phyloP scores from a whole-genome alignment of 2,329 filamentous ascomycete genomes.

The Curvularia eragrostidis region DNA sequence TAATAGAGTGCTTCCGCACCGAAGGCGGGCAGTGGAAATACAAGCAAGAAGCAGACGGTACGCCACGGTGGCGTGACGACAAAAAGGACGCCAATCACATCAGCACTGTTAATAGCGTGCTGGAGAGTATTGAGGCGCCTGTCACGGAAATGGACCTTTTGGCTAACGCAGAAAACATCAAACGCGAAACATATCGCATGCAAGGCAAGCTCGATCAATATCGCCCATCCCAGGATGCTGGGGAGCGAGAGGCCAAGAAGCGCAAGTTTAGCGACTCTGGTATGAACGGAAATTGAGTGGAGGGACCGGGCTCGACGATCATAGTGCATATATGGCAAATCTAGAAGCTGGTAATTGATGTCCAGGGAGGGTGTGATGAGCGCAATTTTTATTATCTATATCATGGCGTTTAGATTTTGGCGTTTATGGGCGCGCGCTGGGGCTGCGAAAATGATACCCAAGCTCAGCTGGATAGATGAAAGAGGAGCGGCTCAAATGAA shows the following conservation, averaged over 20 bases:
- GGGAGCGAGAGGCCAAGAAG: constrained; percentile 42
- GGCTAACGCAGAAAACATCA: constrained; percentile 71
- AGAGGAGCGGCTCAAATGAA: background rate
- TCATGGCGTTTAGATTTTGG: background rate
- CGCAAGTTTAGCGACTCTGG: constrained; percentile 35
- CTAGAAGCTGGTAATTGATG: background rate
- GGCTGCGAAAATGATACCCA: constrained; percentile 2
- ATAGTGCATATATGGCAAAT: background rate
- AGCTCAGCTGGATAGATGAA: background rate
- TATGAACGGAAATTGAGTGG: constrained; percentile 8
- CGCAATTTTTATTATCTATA: background rate
- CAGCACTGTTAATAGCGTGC: constrained; percentile 80
- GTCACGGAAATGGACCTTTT: constrained; percentile 85
- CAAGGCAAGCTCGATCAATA: constrained; percentile 52
- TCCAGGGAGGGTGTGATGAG: background rate
- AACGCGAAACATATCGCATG: constrained; percentile 76
- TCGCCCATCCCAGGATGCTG: constrained; percentile 23
- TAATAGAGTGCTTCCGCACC: constrained; percentile 91
- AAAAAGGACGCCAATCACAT: constrained; percentile 92
- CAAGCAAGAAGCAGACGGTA: constrained; percentile 56
- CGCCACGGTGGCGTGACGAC: constrained; percentile 86
- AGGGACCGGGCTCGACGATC: background rate
- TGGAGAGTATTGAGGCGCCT: constrained; percentile 86
- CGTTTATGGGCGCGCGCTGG: background rate
- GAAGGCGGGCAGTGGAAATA: constrained; percentile 78